phyloP scores from a whole-genome alignment of 805 yeast species.

The Dipodascus albidus region DNA sequence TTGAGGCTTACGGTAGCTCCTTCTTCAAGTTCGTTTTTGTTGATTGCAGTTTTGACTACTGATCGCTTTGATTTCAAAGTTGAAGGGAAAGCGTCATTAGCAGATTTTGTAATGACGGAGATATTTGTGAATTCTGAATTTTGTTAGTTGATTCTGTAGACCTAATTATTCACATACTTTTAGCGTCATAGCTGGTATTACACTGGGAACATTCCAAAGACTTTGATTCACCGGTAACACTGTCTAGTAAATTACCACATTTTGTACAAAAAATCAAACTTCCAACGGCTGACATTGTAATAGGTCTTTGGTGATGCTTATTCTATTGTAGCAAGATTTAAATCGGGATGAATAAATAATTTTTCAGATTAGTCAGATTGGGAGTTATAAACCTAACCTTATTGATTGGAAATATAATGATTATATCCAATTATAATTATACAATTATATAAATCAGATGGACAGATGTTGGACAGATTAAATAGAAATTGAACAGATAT shows the following conservation, averaged over 20 bases:
- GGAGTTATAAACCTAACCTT: neutral
- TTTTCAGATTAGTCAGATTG: conserved; percentile 1
- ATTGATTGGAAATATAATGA: neutral
- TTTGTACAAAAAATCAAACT: conserved; percentile 85
- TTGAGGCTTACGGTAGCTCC: conserved; percentile 57
- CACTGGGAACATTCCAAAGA: conserved; percentile 49
- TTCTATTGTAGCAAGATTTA: no score
- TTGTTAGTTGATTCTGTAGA: neutral
- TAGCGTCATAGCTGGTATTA: conserved; percentile 30
- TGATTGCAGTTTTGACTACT: conserved; percentile 76
- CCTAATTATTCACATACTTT: conserved; percentile 21
- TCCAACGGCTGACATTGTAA: conserved; percentile 95
- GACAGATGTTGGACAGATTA: no score
- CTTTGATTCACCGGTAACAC: conserved; percentile 37
- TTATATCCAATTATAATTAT: no score
- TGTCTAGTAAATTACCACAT: conserved; percentile 84
- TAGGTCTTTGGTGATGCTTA: no score
- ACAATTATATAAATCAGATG: no score
- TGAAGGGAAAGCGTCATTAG: conserved; percentile 93
- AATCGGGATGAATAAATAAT: neutral
- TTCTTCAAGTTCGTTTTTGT: conserved; percentile 69
- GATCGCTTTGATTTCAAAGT: conserved; percentile 69
- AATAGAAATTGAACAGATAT: neutral
- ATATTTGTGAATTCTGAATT: conserved; percentile 50
- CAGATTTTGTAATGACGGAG: conserved; percentile 77